Percentiles rank a stretch among this genome's conserved stretches.
Conservation (phyloP, 202 grass and related monocot genomes). For the Tripidium arundinaceum region DNA sequence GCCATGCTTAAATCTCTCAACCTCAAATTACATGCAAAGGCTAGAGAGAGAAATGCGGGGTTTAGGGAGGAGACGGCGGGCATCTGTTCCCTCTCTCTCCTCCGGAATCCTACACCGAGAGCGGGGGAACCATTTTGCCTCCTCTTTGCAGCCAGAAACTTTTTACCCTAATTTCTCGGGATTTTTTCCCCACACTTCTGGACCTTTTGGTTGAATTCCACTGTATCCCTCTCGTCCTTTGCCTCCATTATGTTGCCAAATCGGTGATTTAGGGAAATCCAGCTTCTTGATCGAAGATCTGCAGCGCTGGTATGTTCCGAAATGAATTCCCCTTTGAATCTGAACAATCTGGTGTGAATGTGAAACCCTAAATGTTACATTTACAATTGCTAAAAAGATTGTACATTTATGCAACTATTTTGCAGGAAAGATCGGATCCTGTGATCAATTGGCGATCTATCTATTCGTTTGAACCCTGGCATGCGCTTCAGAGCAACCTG, state of each 20-base stretch:
- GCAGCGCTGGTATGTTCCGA: slow-evolving; percentile 19
- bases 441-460: not conserved
- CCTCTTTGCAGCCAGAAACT: slow-evolving; percentile 22
- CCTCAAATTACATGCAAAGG: slow-evolving; percentile 43
- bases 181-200: not conserved
- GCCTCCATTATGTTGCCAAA: not conserved
- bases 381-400: not conserved
- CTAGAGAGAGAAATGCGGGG: slow-evolving; percentile 47
- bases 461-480: not conserved
- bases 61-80: slow-evolving; percentile 32
- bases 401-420: not conserved
- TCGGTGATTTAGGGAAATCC: not conserved
- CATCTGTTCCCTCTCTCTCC: slow-evolving; percentile 29
- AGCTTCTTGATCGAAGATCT: slow-evolving; percentile 5
- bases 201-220: slow-evolving; percentile 7
- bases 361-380: slow-evolving; percentile 18
- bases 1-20: slow-evolving; percentile 49
- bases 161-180: not conserved
- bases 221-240: not conserved
- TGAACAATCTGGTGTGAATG: slow-evolving; percentile 9
- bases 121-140: slow-evolving; percentile 28
- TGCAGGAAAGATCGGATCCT: slow-evolving; percentile 21
- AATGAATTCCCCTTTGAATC: slow-evolving; percentile 1
- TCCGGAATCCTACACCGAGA: slow-evolving; percentile 32
- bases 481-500: not conserved